phyloP scores from a whole-genome alignment of 1,284 basidiomycete genomes.

The Ganoderma sinense region DNA sequence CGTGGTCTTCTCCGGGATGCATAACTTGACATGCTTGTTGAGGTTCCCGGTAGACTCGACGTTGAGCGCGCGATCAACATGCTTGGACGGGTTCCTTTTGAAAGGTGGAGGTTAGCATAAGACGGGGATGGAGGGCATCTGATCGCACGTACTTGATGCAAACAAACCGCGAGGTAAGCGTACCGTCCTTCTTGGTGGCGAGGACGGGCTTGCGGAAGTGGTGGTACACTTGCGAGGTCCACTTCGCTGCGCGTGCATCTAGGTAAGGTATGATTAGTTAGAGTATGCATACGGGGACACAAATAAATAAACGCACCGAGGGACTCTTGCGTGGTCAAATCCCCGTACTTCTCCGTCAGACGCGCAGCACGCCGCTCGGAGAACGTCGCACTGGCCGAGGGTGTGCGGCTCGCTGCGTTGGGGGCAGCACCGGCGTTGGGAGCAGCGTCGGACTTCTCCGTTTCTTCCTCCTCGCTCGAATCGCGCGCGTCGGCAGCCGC shows the following conservation, averaged over 20 bases:
- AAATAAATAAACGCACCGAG: background rate
- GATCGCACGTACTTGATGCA: background rate
- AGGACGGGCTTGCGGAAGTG: background rate
- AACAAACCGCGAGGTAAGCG: background rate
- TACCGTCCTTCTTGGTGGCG: background rate
- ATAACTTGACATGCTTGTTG: background rate
- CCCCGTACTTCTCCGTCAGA: no score
- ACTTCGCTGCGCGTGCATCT: background rate
- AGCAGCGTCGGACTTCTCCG: no score
- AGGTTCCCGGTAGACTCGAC: conserved; percentile 1
- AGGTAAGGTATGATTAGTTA: background rate
- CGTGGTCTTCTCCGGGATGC: background rate
- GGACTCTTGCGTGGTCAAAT: background rate
- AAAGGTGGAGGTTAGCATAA: no score
- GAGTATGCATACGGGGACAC: background rate
- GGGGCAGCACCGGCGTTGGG: no score
- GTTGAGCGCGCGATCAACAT: background rate
- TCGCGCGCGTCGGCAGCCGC: no score
- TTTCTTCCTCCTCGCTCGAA: no score
- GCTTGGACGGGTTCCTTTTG: background rate
- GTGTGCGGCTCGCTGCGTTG: no score
- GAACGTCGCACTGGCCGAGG: no score
- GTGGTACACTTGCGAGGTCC: background rate
- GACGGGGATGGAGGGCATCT: no score
- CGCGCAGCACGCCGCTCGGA: no score